These are phyloP conservation scores for Fusarium abutilonis DNA, from an alignment of 2,329 filamentous ascomycete genomes.

Conservation along the genomic window DNA sequence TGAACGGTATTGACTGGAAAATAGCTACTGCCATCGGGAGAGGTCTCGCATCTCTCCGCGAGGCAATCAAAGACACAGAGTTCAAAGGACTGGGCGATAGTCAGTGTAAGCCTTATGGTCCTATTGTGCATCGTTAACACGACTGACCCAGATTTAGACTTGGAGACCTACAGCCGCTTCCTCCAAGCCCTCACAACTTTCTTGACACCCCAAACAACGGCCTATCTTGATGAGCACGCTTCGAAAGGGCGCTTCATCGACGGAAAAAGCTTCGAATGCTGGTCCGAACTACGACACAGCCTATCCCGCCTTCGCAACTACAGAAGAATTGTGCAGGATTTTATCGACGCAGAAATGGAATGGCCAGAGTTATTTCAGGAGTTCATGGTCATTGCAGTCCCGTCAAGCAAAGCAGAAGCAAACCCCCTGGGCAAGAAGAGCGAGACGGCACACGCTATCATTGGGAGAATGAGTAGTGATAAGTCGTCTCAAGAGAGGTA, in stretches of 20 bases:
- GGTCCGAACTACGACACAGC: constrained; percentile 47
- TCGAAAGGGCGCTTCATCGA: constrained; percentile 26
- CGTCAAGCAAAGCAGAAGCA: constrained; percentile 36
- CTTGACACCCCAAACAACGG: background rate
- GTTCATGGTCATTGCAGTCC: constrained; percentile 41
- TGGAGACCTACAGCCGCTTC: constrained; percentile 5
- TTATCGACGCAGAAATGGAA: constrained; percentile 32
- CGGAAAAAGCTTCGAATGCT: constrained; percentile 33
- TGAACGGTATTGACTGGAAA: background rate
- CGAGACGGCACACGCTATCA: constrained; percentile 33
- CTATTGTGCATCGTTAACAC: fast-evolving
- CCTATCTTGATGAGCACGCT: constrained; percentile 23
- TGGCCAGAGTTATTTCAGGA: constrained; percentile 49
- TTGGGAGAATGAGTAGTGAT: constrained; percentile 37
- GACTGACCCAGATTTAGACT: constrained; percentile 6
- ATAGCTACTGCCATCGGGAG: background rate
- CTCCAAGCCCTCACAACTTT: constrained; percentile 16
- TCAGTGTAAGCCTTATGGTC: background rate
- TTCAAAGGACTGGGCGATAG: background rate
- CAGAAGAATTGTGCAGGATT: constrained; percentile 16
- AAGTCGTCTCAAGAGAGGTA: constrained; percentile 7
- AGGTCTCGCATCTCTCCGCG: background rate
- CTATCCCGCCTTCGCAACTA: constrained; percentile 44
- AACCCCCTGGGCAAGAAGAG: constrained; percentile 37
- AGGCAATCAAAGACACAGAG: background rate